Percentiles rank a stretch among this genome's conserved stretches.
Evolutionary conservation across 2,329 filamentous ascomycete genomes (phyloP).

Genomic region (Epichloe brachyelytri): DNA sequence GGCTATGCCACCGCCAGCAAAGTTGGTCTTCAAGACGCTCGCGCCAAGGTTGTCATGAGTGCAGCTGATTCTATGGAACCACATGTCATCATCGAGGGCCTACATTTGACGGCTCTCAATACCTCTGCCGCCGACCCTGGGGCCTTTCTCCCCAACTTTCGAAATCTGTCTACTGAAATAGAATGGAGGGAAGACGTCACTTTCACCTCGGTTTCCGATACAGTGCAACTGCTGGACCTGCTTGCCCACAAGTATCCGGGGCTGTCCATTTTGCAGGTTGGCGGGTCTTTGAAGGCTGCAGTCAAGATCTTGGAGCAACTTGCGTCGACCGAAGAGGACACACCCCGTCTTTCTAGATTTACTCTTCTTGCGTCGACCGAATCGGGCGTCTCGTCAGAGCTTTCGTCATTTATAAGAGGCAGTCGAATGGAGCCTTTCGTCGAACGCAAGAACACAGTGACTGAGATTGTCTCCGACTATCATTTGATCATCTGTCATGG

Average conservation of each 20-base stretch:
- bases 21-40: conserved; percentile 24
- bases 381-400: conserved; percentile 1
- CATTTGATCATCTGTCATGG: conserved; percentile 19
- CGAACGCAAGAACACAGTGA: conserved; percentile 14
- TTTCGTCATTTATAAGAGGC: conserved; percentile 6
- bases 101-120: conserved; percentile 28
- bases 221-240: conserved; percentile 17
- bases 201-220: conserved; percentile 10
- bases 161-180: conserved; percentile 35
- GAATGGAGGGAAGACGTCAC: conserved; percentile 30
- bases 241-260: conserved; percentile 27
- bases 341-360: conserved; percentile 22
- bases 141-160: conserved; percentile 34
- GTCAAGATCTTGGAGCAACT: conserved; percentile 16
- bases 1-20: conserved; percentile 28
- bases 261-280: conserved; percentile 27
- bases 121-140: conserved; percentile 12
- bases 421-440: conserved; percentile 13
- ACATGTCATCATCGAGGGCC: conserved; percentile 30
- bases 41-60: conserved; percentile 31
- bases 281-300: conserved; percentile 13
- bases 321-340: conserved; percentile 9
- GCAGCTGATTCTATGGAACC: conserved; percentile 19
- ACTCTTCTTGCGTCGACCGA: conserved; percentile 13
- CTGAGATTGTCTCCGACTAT: conserved; percentile 16